Conservation (phyloP, 208 protist species). For the Balamuthia mandrillaris region DNA sequence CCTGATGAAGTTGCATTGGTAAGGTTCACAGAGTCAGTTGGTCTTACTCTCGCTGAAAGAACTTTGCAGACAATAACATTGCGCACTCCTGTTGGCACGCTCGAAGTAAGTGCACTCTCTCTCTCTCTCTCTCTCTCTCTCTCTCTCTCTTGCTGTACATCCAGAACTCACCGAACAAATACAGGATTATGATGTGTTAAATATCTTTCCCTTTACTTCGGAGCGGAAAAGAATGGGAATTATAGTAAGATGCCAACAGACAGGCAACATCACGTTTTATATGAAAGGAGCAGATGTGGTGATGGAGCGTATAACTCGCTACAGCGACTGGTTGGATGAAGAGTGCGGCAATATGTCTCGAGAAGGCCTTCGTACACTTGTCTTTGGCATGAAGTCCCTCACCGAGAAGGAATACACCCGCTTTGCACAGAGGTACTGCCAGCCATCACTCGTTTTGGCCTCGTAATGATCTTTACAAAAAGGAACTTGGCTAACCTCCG, state of each 20-base stretch:
- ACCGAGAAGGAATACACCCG: conserved; percentile 77
- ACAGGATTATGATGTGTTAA: conserved; percentile 86
- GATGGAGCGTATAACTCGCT: conserved; percentile 71
- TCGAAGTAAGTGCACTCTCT: conserved; percentile 43
- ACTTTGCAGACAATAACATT: conserved; percentile 57
- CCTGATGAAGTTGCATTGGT: conserved; percentile 93
- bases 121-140: too few species aligned
- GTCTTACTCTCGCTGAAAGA: conserved; percentile 48
- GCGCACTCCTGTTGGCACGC: conserved; percentile 38
- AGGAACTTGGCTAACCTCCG: too few species aligned
- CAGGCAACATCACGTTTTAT: conserved; percentile 82
- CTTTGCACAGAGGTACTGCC: conserved; percentile 70
- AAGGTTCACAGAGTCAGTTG: conserved; percentile 81
- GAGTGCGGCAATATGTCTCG: conserved; percentile 93
- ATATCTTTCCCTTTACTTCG: conserved; percentile 96
- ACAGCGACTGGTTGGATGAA: conserved; percentile 91
- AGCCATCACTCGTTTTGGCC: too few species aligned
- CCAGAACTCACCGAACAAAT: too few species aligned
- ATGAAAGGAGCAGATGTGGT: conserved; percentile 94
- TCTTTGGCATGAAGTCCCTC: conserved; percentile 73
- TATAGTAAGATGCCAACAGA: conserved; percentile 71
- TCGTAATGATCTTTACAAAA: too few species aligned
- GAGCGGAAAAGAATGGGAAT: conserved; percentile 97
- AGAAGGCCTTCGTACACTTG: conserved; percentile 80
- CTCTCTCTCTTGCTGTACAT: too few species aligned